Conservation (phyloP, 1,284 basidiomycete genomes). For the Tylopilus sp. region DNA sequence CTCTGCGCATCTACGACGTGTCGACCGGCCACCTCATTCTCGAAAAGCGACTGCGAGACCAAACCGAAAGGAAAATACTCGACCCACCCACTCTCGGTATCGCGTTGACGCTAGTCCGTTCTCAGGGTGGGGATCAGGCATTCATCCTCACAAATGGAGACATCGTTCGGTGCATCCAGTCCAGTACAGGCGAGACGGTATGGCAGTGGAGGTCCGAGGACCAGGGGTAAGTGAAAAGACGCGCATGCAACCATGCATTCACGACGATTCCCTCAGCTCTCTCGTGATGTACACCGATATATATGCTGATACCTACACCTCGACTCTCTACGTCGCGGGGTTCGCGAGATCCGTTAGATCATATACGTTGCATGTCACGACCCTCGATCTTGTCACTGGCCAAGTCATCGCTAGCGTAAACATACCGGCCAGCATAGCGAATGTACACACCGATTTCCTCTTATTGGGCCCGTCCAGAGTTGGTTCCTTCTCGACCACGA, state of each 20-base stretch:
- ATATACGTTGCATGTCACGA: slow-evolving; percentile 63
- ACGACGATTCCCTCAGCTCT: slow-evolving; percentile 42
- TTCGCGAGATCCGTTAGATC: slow-evolving; percentile 59
- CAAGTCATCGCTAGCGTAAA: slow-evolving; percentile 47
- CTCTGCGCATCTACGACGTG: slow-evolving; percentile 67
- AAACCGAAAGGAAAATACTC: slow-evolving; percentile 41
- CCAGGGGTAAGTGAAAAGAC: slow-evolving; percentile 46
- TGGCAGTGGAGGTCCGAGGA: slow-evolving; percentile 70
- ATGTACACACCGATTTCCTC: slow-evolving; percentile 34
- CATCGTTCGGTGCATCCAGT: slow-evolving; percentile 48
- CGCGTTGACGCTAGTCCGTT: slow-evolving; percentile 30
- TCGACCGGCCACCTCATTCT: slow-evolving; percentile 65
- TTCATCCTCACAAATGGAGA: slow-evolving; percentile 57
- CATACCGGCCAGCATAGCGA: slow-evolving; percentile 56
- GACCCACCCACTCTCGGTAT: slow-evolving; percentile 51
- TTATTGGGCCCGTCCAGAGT: slow-evolving; percentile 40
- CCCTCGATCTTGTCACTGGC: slow-evolving; percentile 56
- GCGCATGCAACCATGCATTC: not conserved
- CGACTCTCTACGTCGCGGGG: slow-evolving; percentile 61
- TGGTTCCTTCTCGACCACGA: slow-evolving; percentile 31
- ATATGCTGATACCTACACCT: slow-evolving; percentile 45
- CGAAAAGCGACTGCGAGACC: slow-evolving; percentile 60
- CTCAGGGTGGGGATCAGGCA: slow-evolving; percentile 1
- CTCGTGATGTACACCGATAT: slow-evolving; percentile 64
- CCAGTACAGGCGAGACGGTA: slow-evolving; percentile 44